Base-by-base conservation (phyloP, 495 filamentous ascomycete genomes). In the Articulospora tetracladia region DNA sequence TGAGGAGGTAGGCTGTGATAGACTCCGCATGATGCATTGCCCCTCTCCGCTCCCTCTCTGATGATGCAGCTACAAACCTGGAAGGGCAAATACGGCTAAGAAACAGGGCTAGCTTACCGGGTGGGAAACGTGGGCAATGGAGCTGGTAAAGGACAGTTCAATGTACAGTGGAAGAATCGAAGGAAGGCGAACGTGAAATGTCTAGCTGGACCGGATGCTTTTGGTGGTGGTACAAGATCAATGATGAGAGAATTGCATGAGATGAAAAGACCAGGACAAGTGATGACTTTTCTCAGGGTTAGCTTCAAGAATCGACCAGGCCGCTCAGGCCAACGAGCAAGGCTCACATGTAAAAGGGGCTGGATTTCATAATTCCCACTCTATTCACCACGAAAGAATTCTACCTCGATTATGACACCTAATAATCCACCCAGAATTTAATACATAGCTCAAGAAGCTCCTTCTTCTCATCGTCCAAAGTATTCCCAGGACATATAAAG, bases 211-310 rank as follows among this genome's bases (percentile, higher is more conserved):
- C 20, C 10, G 39, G 39, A 44, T 44, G 39, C 39, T 44, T 44
- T 44, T 44, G 47, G 25, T 50, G 47, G 20, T 50, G 47, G 47
- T 50, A 50, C 47, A 50, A n/a, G 25, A 3, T 50, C 47, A 27
- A 50, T 25, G 47, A 50, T 50, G 47, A 50, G n/a, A n/a, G n/a
- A 15, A 7, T 50, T 50, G 20, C 12, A 50, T 50, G 47, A 50
- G 47, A 50, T 12, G 4, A 50, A 22, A 50, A 50, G 44, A 10
- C 30, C 44, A 48, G 22, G n/a, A n/a, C n/a, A 48, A 48, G 47
- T 50, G 47, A 25, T 27, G 25, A 44, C 39, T 44, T 44, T 44
- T 44, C 39, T 44, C 39, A n/a, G 3, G 3, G 15, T 44, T 44
- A 44, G 39, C 39, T 44, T 44, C 39, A n/a, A 44, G 30, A 34